A percentile compares a stretch with the other conserved stretches of the same genome.
These are phyloP conservation scores for Pseudogymnoascus pannorum DNA, from an alignment of 2,329 filamentous ascomycete genomes.

Conservation along the genomic window DNA sequence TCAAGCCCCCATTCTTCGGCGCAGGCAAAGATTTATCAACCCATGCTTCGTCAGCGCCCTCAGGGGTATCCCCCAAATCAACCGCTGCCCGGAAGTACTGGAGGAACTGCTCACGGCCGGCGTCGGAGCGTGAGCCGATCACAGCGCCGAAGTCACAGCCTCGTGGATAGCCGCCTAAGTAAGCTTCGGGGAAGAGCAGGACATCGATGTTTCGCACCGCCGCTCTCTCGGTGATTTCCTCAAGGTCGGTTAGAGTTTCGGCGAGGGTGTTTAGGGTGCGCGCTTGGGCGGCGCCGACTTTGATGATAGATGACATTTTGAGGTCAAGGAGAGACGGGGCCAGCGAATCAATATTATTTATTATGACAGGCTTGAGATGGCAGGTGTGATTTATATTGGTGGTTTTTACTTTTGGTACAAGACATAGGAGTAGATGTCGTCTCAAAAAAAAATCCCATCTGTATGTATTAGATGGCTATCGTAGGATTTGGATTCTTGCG, in stretches of 20 bases:
- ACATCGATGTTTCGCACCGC: conserved; percentile 51
- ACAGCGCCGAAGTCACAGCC: conserved; percentile 69
- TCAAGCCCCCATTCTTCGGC: conserved; percentile 34
- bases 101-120: conserved; percentile 75
- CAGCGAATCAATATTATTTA: neutral
- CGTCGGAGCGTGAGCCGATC: conserved; percentile 59
- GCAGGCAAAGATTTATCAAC: conserved; percentile 49
- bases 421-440: neutral
- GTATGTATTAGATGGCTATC: neutral
- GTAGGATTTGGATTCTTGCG: neutral
- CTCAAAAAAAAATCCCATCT: neutral
- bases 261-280: conserved; percentile 37
- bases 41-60: conserved; percentile 67
- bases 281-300: conserved; percentile 40
- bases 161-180: conserved; percentile 84
- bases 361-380: neutral
- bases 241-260: conserved; percentile 60
- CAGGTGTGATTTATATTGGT: neutral
- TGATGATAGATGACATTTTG: conserved; percentile 11
- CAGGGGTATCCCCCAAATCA: conserved; percentile 73
- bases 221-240: conserved; percentile 56
- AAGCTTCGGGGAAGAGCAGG: conserved; percentile 86
- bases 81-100: conserved; percentile 71
- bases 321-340: neutral
- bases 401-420: neutral